phyloP scores from a whole-genome alignment of 257 asterid species.

The Przewalskia tangutica region DNA sequence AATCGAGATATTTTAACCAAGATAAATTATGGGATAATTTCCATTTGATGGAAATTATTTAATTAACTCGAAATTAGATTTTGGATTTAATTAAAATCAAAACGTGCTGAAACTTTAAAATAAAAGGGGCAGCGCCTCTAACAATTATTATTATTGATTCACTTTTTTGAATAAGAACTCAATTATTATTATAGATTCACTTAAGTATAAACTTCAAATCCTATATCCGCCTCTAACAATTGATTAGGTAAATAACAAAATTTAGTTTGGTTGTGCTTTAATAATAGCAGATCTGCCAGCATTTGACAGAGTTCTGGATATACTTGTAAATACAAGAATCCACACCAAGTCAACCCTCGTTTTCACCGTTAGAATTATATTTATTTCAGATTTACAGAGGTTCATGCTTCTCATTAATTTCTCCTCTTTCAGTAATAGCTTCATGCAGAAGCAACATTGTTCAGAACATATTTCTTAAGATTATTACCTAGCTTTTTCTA shows the following conservation, averaged over 20 bases:
- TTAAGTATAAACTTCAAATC: neutral
- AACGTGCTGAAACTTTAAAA: too few relatives aligned
- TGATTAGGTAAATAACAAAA: neutral
- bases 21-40: too few relatives aligned
- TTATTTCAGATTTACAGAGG: neutral
- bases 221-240: neutral
- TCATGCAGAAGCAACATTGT: neutral
- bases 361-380: neutral
- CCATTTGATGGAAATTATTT: too few relatives aligned
- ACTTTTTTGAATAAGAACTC: too few relatives aligned
- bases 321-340: neutral
- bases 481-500: neutral
- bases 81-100: too few relatives aligned
- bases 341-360: neutral
- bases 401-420: neutral
- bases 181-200: neutral
- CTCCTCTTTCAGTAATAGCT: neutral
- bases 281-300: neutral
- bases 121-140: too few relatives aligned
- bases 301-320: neutral
- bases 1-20: too few relatives aligned
- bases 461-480: neutral
- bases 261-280: neutral
- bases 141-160: too few relatives aligned
- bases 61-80: too few relatives aligned